Percentiles rank a stretch among this genome's conserved stretches.
Evolutionary conservation across 331 rosid species (phyloP).

Genomic region (Phaseolus coccineus): DNA sequence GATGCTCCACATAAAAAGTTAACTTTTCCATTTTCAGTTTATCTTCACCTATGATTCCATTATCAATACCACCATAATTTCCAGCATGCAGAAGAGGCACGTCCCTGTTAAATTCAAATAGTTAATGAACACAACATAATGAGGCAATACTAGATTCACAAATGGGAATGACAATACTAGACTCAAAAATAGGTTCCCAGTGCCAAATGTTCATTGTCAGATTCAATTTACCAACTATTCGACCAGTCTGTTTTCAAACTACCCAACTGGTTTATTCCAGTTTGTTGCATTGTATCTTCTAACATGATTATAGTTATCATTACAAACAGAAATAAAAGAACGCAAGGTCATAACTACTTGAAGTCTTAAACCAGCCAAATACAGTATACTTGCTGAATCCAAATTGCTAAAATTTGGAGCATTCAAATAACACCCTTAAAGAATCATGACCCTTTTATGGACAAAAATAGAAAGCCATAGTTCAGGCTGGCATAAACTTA

Average conservation of each 20-base stretch:
- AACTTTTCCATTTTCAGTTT: constrained; percentile 76
- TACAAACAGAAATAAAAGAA: not conserved
- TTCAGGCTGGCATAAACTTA: constrained; percentile 55
- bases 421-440: constrained; percentile 18
- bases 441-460: not conserved
- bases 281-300: not conserved
- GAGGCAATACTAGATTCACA: not conserved
- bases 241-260: not conserved
- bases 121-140: not conserved
- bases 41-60: constrained; percentile 56
- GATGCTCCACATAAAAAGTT: constrained; percentile 88
- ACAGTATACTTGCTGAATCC: not conserved
- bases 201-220: not conserved
- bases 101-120: constrained; percentile 65
- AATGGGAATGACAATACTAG: not conserved
- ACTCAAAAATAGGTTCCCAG: not conserved
- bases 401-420: not conserved
- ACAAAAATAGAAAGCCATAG: not conserved
- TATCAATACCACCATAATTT: constrained; percentile 61
- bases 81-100: constrained; percentile 69
- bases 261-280: constrained; percentile 3
- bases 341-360: not conserved
- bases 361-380: not conserved
- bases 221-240: not conserved
- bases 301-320: not conserved